Percentiles rank a stretch among this genome's conserved stretches.
These are phyloP conservation scores for Fraxinus latifolia DNA, from an alignment of 305 asterid genomes.

Conservation along the genomic window DNA sequence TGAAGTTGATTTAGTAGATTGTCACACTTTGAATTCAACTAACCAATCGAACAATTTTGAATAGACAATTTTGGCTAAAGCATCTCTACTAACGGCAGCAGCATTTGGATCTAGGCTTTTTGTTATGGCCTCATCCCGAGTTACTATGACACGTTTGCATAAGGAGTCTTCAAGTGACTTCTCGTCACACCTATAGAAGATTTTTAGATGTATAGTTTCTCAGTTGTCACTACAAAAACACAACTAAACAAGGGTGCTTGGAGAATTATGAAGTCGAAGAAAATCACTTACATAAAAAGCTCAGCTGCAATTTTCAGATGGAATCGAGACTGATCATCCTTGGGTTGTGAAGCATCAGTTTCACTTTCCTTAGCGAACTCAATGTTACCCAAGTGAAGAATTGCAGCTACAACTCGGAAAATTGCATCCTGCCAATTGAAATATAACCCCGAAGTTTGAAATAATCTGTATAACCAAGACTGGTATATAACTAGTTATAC, in stretches of 20 bases:
- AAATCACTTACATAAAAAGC: slow-evolving; percentile 50
- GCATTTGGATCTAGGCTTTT: slow-evolving; percentile 66
- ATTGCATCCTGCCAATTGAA: slow-evolving; percentile 65
- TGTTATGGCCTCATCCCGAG: slow-evolving; percentile 84
- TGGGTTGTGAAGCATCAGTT: slow-evolving; percentile 54
- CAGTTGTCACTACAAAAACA: slow-evolving; percentile 8
- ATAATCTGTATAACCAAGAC: slow-evolving; percentile 10
- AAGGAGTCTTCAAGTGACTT: slow-evolving; percentile 72
- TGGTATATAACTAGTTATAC: slow-evolving; percentile 32
- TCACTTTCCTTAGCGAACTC: slow-evolving; percentile 69
- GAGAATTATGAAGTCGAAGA: slow-evolving; percentile 13
- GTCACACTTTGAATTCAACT: slow-evolving; percentile 23
- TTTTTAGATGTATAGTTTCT: slow-evolving; percentile 29
- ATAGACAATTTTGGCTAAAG: slow-evolving; percentile 76
- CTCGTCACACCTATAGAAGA: slow-evolving; percentile 60
- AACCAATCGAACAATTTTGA: slow-evolving; percentile 89
- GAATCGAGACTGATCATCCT: slow-evolving; percentile 63
- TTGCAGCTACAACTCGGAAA: slow-evolving; percentile 77
- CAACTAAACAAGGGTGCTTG: not conserved
- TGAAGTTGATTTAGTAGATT: slow-evolving; percentile 9
- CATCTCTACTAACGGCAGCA: slow-evolving; percentile 74
- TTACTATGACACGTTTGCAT: slow-evolving; percentile 76
- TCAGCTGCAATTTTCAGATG: slow-evolving; percentile 69
- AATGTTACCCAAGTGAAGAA: slow-evolving; percentile 81
- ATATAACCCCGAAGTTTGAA: slow-evolving; percentile 21